Conservation (phyloP, 2,329 filamentous ascomycete genomes). For the Tolypocladium amazonense region DNA sequence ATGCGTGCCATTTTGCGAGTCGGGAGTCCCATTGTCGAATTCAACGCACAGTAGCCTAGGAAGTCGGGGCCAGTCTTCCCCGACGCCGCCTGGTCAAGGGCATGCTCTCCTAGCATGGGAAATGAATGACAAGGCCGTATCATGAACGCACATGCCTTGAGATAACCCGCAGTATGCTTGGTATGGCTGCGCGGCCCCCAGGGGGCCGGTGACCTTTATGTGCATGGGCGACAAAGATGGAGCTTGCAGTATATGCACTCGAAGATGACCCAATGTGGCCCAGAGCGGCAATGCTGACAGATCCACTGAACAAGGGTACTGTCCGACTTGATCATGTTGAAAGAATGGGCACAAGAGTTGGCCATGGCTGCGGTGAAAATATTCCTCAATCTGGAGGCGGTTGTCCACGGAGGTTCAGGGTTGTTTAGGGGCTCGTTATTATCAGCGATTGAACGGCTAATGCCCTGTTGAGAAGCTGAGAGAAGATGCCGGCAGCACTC, state of each 20-base stretch:
- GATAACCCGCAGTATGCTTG: background rate
- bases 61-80: background rate
- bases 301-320: slow-evolving; percentile 55
- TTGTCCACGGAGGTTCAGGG: background rate
- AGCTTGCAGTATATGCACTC: slow-evolving; percentile 60
- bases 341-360: slow-evolving; percentile 49
- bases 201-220: slow-evolving; percentile 16
- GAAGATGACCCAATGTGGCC: slow-evolving; percentile 58
- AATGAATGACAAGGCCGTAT: background rate
- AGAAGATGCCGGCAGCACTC: background rate
- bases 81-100: background rate
- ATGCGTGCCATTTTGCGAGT: background rate
- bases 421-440: background rate
- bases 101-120: background rate
- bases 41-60: background rate
- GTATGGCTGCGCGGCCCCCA: background rate
- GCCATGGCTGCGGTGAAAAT: slow-evolving; percentile 28
- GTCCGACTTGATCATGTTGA: slow-evolving; percentile 57
- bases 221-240: slow-evolving; percentile 51
- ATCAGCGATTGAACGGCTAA: background rate
- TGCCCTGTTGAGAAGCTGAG: background rate
- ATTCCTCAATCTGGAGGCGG: background rate
- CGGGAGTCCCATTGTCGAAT: background rate
- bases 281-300: slow-evolving; percentile 53
- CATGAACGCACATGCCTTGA: background rate